Base-by-base conservation (phyloP, 78 protist species). In the Chrysochromulina tobinii region DNA sequence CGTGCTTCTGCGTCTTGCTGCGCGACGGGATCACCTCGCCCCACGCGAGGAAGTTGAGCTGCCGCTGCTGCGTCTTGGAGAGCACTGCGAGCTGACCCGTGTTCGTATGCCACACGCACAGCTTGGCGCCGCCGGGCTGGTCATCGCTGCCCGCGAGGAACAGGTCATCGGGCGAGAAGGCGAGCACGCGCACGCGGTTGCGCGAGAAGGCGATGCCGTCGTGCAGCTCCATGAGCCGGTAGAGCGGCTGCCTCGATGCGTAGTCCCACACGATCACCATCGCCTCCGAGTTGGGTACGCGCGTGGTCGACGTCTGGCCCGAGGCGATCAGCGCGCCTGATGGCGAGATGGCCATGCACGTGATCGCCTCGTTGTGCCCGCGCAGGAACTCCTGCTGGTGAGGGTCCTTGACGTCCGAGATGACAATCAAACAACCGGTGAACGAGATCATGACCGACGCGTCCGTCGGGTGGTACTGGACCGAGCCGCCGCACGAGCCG, bases 381-480 rank as follows among this genome's bases (percentile, higher is more conserved):
- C 86, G 69, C 68, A 93, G 87, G 72, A 93, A 89, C 12, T 20
- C 27, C 72, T 93, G 95, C 48, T 89, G 59, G 61, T 93, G 95
- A 0, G 95, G 93, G 64, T 93, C 95, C 21, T 61, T 14, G n/a
- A 90, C 58, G 50, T 54, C 57, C 7, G 89, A 14, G 53, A 93
- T 50, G 55, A 93, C 55, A 8, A 93, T 51, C 20, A 87, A 59
- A 1, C 91, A 75, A 14, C 95, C 95, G 4, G 95, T 73, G 14
- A 59, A 83, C 48, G 27, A 59, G 67, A 90, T 57, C 12, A 75
- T 54, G 50, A 15, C 15, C 27, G 14, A 18, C 21, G 69, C 58
- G 23, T 91, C 89, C 23, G 75, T 88, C 25, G 91, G 91, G 55
- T 88, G 94, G 15, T 57, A 59, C 20, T 55, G 66, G 3, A 88